phyloP scores from a whole-genome alignment of 495 filamentous ascomycete genomes.

The Lophiostoma macrostomum region DNA sequence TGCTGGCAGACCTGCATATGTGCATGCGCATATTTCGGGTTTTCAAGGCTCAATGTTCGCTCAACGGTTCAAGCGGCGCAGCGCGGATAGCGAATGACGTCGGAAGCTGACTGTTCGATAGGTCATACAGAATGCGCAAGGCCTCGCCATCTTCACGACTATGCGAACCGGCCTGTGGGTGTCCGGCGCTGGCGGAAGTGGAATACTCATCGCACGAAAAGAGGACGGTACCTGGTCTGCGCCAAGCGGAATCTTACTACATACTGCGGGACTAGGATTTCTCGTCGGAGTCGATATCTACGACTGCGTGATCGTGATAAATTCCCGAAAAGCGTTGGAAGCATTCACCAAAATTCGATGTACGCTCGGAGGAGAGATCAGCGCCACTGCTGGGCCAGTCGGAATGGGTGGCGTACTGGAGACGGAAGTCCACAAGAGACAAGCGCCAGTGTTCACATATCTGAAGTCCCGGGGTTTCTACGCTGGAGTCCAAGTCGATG shows the following conservation, averaged over 20 bases:
- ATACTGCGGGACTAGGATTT: slow-evolving; percentile 84
- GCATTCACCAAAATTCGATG: slow-evolving; percentile 73
- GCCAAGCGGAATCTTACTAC: slow-evolving; percentile 81
- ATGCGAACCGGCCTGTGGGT: slow-evolving; percentile 92
- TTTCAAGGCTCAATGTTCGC: too few species aligned
- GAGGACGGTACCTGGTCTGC: slow-evolving; percentile 85
- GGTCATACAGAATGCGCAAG: slow-evolving; percentile 81
- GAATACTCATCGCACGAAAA: slow-evolving; percentile 73
- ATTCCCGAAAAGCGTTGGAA: slow-evolving; percentile 73
- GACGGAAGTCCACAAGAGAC: slow-evolving; percentile 65
- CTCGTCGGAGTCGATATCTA: slow-evolving; percentile 88
- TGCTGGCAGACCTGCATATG: too few species aligned
- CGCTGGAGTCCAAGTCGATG: slow-evolving; percentile 76
- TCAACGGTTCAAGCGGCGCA: too few species aligned
- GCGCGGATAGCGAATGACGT: too few species aligned
- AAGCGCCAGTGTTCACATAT: slow-evolving; percentile 79
- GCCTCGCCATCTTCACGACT: slow-evolving; percentile 85
- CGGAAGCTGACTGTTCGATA: slow-evolving; percentile 10
- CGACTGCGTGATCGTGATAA: slow-evolving; percentile 88
- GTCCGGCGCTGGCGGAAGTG: slow-evolving; percentile 81
- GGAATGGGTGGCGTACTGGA: slow-evolving; percentile 70
- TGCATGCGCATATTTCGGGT: too few species aligned
- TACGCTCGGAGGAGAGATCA: slow-evolving; percentile 76
- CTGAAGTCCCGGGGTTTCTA: slow-evolving; percentile 84
- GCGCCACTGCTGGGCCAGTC: slow-evolving; percentile 74